Evolutionary conservation across 768 basidiomycete species (phyloP).

Genomic region (Pleurotus djamor): DNA sequence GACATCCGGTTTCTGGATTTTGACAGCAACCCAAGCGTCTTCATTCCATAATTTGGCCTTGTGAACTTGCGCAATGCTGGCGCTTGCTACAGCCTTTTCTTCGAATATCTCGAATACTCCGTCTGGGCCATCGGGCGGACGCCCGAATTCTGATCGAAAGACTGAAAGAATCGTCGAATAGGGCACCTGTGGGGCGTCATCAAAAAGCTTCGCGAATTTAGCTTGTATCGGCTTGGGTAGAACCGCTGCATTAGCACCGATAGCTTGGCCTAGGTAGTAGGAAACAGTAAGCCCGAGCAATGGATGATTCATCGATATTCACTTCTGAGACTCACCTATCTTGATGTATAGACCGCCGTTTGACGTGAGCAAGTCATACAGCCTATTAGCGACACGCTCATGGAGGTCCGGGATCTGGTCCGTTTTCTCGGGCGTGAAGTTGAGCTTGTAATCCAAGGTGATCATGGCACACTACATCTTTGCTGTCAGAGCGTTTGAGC

Average conservation of each 20-base stretch:
- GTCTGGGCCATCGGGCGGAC: constrained; percentile 59
- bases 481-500: not conserved
- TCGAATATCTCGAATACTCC: constrained; percentile 83
- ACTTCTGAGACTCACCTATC: constrained; percentile 45
- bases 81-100: constrained; percentile 75
- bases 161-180: constrained; percentile 68
- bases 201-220: constrained; percentile 82
- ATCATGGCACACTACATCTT: constrained; percentile 60
- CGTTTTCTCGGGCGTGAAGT: constrained; percentile 73
- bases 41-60: constrained; percentile 57
- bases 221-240: constrained; percentile 82
- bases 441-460: constrained; percentile 83
- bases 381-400: constrained; percentile 75
- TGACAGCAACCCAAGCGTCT: constrained; percentile 83
- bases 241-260: constrained; percentile 83
- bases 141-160: constrained; percentile 67
- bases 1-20: constrained; percentile 90
- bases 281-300: no score
- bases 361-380: constrained; percentile 72
- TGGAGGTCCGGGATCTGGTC: constrained; percentile 80
- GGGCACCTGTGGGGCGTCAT: constrained; percentile 84
- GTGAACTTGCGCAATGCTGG: constrained; percentile 93
- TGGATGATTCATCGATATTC: no score
- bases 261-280: constrained; percentile 54
- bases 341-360: constrained; percentile 90